Conservation (phyloP, 2,329 filamentous ascomycete species). For the Colletotrichum sp. region DNA sequence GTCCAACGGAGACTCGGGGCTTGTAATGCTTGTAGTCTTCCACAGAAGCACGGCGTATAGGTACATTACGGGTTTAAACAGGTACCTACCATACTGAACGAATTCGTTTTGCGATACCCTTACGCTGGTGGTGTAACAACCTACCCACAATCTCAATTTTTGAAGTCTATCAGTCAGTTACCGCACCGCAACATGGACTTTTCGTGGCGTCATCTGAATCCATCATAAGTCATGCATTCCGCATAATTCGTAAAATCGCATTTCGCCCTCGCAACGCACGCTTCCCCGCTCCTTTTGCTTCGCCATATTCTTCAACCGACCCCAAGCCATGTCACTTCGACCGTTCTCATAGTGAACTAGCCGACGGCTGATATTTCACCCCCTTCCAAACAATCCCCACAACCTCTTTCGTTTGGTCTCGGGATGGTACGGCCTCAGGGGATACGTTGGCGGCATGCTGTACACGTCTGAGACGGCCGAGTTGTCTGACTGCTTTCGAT, state of each 20-base stretch:
- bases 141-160: not conserved
- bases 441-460: constrained; percentile 3
- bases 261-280: not conserved
- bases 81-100: not conserved
- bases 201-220: not conserved
- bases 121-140: not conserved
- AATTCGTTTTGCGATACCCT: not conserved
- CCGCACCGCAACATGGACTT: not conserved
- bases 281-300: not conserved
- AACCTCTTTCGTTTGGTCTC: not conserved
- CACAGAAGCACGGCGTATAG: not conserved
- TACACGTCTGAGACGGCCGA: not conserved
- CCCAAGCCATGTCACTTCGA: not conserved
- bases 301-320: not conserved
- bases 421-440: constrained; percentile 4
- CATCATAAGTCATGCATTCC: not conserved
- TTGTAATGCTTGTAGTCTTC: not conserved
- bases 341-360: not conserved
- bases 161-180: not conserved
- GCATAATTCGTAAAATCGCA: not conserved
- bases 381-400: constrained; percentile 9
- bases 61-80: not conserved
- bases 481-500: not conserved
- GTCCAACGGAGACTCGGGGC: not conserved
- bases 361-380: not conserved